These are phyloP conservation scores for Amesomyces nigricolor DNA, from an alignment of 2,329 filamentous ascomycete genomes.

Conservation along the genomic window DNA sequence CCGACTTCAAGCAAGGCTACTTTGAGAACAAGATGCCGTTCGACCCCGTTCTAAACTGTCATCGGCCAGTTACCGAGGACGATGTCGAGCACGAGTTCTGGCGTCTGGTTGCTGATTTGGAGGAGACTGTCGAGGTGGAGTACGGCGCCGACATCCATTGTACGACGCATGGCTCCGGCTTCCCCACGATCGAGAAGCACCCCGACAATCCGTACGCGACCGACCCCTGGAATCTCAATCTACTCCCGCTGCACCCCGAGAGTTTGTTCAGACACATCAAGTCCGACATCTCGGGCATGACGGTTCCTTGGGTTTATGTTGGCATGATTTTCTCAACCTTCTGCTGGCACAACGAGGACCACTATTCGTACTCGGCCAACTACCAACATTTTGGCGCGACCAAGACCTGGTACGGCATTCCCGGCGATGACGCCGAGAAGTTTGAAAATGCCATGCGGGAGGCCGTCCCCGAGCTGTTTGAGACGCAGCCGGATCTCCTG, in stretches of 20 bases:
- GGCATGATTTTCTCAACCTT: slow-evolving; percentile 99
- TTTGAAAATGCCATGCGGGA: slow-evolving; percentile 95
- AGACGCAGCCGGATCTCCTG: slow-evolving; percentile 90
- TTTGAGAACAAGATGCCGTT: slow-evolving; percentile 87
- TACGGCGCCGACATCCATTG: slow-evolving; percentile 98
- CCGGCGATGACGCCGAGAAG: slow-evolving; percentile 84
- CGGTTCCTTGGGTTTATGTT: slow-evolving; percentile 97
- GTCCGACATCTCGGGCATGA: slow-evolving; percentile 98
- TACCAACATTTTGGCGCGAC: slow-evolving; percentile 98
- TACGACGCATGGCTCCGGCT: slow-evolving; percentile 94
- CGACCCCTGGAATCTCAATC: slow-evolving; percentile 93
- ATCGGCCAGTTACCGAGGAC: slow-evolving; percentile 80
- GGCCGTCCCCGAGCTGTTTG: slow-evolving; percentile 91
- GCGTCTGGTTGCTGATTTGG: slow-evolving; percentile 86
- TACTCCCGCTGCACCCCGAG: slow-evolving; percentile 82
- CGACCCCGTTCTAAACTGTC: slow-evolving; percentile 75
- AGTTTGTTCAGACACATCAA: slow-evolving; percentile 97
- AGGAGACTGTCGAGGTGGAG: slow-evolving; percentile 94
- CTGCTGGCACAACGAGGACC: slow-evolving; percentile 98
- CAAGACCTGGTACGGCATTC: slow-evolving; percentile 99
- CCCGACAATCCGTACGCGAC: slow-evolving; percentile 81
- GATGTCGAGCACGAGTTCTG: slow-evolving; percentile 97
- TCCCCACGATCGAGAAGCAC: slow-evolving; percentile 88
- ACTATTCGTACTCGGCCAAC: slow-evolving; percentile 95
- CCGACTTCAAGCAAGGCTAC: slow-evolving; percentile 89